Evolutionary conservation across 495 filamentous ascomycete species (phyloP).

Genomic region (Tuber umbilicatum): DNA sequence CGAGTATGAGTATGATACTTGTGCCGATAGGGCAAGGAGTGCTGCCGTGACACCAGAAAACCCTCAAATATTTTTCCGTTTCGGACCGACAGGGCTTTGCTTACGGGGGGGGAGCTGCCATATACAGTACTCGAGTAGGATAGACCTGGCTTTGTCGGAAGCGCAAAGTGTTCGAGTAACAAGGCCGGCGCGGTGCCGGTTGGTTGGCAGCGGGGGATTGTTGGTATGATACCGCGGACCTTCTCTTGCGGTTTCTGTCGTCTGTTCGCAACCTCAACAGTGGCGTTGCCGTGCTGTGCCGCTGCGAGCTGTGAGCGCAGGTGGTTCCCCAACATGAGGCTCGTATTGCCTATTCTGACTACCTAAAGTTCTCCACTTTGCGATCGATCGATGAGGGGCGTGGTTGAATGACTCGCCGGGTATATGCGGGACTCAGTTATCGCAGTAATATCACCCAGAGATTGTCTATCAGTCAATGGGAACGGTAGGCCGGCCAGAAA

Average conservation of each 20-base stretch:
- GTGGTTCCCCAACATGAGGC: neutral
- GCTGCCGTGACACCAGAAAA: neutral
- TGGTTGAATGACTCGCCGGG: conserved; percentile 3
- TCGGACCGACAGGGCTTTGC: neutral
- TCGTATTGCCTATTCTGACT: neutral
- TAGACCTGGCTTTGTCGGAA: neutral
- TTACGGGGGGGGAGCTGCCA: neutral
- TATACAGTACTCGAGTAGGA: neutral
- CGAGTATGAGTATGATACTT: neutral
- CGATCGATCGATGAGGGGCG: neutral
- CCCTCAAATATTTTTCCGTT: neutral
- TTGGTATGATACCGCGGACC: neutral
- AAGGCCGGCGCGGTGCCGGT: neutral
- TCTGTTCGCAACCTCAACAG: neutral
- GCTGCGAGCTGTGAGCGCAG: neutral
- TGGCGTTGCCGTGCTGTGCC: neutral
- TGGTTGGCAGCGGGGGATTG: neutral
- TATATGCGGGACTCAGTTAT: conserved; percentile 2
- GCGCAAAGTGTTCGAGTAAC: neutral
- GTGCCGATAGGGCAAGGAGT: neutral
- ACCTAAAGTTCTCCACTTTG: neutral
- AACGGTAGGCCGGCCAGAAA: neutral
- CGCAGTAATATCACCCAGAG: neutral
- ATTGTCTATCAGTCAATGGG: neutral
- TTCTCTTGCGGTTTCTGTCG: neutral